phyloP scores from a whole-genome alignment of 371 early-diverging fungal species.

The Circinella minor region DNA sequence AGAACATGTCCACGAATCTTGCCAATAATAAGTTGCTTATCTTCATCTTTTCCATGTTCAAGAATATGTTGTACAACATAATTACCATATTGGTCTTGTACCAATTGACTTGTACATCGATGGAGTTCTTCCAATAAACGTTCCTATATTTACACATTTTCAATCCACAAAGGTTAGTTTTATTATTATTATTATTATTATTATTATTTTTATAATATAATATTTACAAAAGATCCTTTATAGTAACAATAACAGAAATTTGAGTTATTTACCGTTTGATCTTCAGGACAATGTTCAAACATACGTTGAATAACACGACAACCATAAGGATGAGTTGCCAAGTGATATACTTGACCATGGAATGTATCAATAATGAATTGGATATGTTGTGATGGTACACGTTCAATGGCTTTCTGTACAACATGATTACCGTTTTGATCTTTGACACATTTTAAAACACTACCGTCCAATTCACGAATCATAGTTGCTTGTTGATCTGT shows the following conservation, averaged over 20 bases:
- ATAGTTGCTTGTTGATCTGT: conserved; percentile 89
- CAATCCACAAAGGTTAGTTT: not conserved
- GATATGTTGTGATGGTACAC: conserved; percentile 89
- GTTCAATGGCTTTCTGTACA: conserved; percentile 99
- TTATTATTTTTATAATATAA: no score
- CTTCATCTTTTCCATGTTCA: conserved; percentile 88
- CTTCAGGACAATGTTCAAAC: conserved; percentile 96
- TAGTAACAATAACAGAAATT: not conserved
- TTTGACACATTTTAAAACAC: conserved; percentile 97
- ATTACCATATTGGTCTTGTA: conserved; percentile 99
- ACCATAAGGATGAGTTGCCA: conserved; percentile 99
- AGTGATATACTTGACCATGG: conserved; percentile 92
- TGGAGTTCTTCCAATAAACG: conserved; percentile 93
- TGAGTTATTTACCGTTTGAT: conserved; percentile 66
- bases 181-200: not conserved
- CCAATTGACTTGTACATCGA: conserved; percentile 85
- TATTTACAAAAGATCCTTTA: no score
- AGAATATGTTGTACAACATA: conserved; percentile 99
- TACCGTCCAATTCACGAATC: conserved; percentile 92
- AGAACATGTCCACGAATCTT: conserved; percentile 93
- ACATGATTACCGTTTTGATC: conserved; percentile 99
- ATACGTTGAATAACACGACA: conserved; percentile 99
- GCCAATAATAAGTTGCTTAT: conserved; percentile 83
- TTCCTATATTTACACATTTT: conserved; percentile 26
- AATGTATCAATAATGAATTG: conserved; percentile 98